These are phyloP conservation scores for Debaryomycetaceae sp. DNA, from an alignment of 1,139 yeast genomes.

Conservation along the genomic window DNA sequence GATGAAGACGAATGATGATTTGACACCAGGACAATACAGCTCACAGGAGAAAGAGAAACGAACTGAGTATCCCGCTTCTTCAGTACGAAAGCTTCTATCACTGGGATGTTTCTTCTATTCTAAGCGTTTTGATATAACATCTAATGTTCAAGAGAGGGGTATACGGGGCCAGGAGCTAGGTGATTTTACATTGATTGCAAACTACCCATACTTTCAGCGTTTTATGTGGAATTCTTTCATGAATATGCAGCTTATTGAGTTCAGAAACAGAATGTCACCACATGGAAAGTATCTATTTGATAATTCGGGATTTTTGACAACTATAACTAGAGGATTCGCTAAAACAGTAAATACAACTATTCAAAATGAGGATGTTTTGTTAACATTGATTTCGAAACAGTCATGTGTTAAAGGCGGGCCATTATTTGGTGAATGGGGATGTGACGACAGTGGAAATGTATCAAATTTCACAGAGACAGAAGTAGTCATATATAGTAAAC, in stretches of 20 bases:
- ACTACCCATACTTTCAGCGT: conserved; percentile 46
- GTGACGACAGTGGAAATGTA: conserved; percentile 69
- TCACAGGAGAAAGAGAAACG: conserved; percentile 24
- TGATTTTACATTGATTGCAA: conserved; percentile 34
- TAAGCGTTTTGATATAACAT: conserved; percentile 61
- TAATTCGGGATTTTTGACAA: conserved; percentile 52
- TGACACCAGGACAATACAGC: conserved; percentile 14
- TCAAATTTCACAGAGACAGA: conserved; percentile 69
- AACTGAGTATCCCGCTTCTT: conserved; percentile 55
- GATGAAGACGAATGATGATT: conserved; percentile 15
- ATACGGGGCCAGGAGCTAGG: conserved; percentile 22
- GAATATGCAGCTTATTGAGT: conserved; percentile 55
- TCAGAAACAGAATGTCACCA: conserved; percentile 52
- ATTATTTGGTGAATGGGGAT: conserved; percentile 64
- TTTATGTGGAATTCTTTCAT: conserved; percentile 68
- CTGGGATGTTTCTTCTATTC: conserved; percentile 69
- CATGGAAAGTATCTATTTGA: conserved; percentile 53
- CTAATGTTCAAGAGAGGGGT: conserved; percentile 57
- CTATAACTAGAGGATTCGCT: conserved; percentile 65
- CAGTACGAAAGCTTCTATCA: conserved; percentile 53
- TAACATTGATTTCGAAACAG: conserved; percentile 67
- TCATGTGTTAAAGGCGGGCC: conserved; percentile 60
- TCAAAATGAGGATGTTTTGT: conserved; percentile 37
- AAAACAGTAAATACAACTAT: conserved; percentile 52
- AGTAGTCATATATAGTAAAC: conserved; percentile 52